Percentiles rank a stretch among this genome's conserved stretches.
Conservation (phyloP, 2,329 filamentous ascomycete species). For the Penicillium sp. region DNA sequence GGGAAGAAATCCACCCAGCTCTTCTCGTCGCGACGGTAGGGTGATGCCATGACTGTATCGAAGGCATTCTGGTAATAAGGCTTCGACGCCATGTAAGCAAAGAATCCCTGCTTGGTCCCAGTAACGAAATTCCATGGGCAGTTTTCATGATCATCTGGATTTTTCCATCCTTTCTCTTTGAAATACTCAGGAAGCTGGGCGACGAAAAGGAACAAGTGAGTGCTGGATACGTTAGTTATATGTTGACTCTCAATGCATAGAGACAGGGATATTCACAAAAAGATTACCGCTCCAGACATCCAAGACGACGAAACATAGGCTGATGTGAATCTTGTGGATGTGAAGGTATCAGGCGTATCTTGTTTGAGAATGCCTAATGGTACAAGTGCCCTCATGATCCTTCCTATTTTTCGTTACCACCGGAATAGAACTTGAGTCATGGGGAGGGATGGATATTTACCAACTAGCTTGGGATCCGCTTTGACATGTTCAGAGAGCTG, state of each 20-base stretch:
- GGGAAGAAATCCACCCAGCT: constrained; percentile 22
- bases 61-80: constrained; percentile 13
- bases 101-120: neutral
- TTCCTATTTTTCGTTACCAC: neutral
- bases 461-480: neutral
- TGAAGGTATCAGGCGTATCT: no score
- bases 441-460: neutral
- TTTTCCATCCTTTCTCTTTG: constrained; percentile 3
- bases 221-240: neutral
- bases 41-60: constrained; percentile 23
- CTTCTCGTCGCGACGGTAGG: constrained; percentile 8
- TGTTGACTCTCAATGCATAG: neutral
- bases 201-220: neutral
- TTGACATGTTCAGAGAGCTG: neutral
- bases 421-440: neutral
- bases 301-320: no score
- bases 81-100: constrained; percentile 8
- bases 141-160: neutral
- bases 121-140: neutral
- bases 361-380: no score
- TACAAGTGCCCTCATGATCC: neutral
- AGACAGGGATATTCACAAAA: neutral
- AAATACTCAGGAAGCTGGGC: neutral
- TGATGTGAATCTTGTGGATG: no score
- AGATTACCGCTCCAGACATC: neutral